Conservation (phyloP, 352 stramenopile species). For the Globisporangium viniferum region DNA sequence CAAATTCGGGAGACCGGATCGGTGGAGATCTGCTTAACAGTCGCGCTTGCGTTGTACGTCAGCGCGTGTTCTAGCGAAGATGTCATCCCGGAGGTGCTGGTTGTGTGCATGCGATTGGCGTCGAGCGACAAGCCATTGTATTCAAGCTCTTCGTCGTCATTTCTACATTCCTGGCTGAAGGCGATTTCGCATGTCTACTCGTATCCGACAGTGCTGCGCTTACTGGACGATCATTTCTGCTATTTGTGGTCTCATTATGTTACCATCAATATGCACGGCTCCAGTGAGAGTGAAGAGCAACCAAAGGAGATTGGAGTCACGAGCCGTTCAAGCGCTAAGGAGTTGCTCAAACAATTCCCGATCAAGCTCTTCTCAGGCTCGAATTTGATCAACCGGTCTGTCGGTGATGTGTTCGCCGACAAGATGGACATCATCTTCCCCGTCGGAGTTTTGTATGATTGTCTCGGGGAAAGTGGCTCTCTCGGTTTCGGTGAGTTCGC, state of each 20-base stretch:
- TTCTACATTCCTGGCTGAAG: constrained; percentile 43
- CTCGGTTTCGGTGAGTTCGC: constrained; percentile 16
- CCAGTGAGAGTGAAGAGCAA: constrained; percentile 18
- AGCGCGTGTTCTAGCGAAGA: constrained; percentile 60
- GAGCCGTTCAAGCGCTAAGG: constrained; percentile 18
- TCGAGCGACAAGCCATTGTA: constrained; percentile 36
- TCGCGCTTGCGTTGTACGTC: constrained; percentile 59
- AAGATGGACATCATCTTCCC: constrained; percentile 56
- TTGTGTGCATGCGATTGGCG: constrained; percentile 47
- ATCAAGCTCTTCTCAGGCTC: constrained; percentile 17
- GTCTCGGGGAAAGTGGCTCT: constrained; percentile 18
- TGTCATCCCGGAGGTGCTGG: constrained; percentile 50
- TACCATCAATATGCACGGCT: constrained; percentile 4
- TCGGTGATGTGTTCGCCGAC: constrained; percentile 16
- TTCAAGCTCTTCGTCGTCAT: constrained; percentile 23
- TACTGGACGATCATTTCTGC: constrained; percentile 70
- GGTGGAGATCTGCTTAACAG: constrained; percentile 39
- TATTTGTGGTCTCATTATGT: constrained; percentile 45
- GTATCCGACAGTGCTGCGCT: constrained; percentile 34
- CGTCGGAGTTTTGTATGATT: constrained; percentile 40
- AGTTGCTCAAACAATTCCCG: constrained; percentile 37
- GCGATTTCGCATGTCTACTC: constrained; percentile 44
- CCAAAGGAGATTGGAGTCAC: background rate
- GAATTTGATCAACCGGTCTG: background rate
- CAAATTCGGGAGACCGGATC: constrained; percentile 12